Evolutionary conservation across 495 filamentous ascomycete species (phyloP), one percentile per base, ranked within the genome.

Genomic region (Tricharina praecox): DNA sequence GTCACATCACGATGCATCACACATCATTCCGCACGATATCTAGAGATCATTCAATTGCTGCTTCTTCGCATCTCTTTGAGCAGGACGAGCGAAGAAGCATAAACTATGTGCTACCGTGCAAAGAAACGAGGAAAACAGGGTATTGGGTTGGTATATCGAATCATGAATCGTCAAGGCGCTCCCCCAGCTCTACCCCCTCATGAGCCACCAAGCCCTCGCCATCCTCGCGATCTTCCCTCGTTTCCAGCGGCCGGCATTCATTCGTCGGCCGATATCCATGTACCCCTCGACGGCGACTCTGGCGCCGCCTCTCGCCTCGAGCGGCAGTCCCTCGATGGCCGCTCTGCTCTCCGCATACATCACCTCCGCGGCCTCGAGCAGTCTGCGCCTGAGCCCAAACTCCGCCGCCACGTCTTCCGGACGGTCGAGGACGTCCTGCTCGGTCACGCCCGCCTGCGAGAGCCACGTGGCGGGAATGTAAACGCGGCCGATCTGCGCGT

Each of bases 231-330:
- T 5, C 28, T 35, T 46, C 9, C 43, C 19, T n/a, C n/a, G n/a
- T n/a, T n/a, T n/a, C 25, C n/a, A 8, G 1, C 3, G 25, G 37
- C 60, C 59, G 43, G 66, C 62, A 38, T 61, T 59, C 41, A 77
- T 58, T 43, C 77, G 70, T 30, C 76, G 59, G 11, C 76, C 79
- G 59, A 82, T 83, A 54, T 79, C 77, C 70, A 83, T 77, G 49
- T 83, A 83, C 51, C 74, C 79, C 62, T 82, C 77, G 0, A 82
- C 73, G 2, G 76, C 78, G 7, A 79, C 76, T 23, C 72, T 64
- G 59, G 81, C 69, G 2, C 77, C 74, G 3, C 69, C 72, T 45
- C 72, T 64, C 3, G 70, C 71, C 44, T 72, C 69, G 0, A 23
- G 9, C 3, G 79, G 78, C 9, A 83, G 57, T 50, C 68, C 48